Base-by-base conservation (phyloP, 192 early-diverging fungal species). In the Backusella mclennaniae region DNA sequence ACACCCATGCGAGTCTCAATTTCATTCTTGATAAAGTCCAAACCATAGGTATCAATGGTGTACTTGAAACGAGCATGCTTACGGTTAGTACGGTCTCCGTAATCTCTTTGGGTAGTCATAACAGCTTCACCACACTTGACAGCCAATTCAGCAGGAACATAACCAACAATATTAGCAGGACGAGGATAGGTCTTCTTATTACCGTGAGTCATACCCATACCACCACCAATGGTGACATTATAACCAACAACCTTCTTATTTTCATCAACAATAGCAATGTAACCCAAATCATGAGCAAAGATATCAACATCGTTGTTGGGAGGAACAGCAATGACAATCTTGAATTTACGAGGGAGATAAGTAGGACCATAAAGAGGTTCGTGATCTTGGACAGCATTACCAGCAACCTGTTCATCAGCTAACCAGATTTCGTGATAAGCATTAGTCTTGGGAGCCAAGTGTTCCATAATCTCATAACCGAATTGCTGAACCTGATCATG, bases 371-470 rank as follows among this genome's bases (percentile, higher is more conserved):
- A 98, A 66, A 98, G 80, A 70, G 97, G 97, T 86, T 98, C 97
- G 49, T 85, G 80, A 85, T 97, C 93, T 85, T 93, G 91, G 59
- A 91, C 88, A 68, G 95, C 95, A 56, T 82, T 73, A 11, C 92
- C 92, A 44, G 93, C 91, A 39, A 97, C 94, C 29, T 95, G 79
- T 83, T 95, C 93, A 85, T 97, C 93, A 81, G 93, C 95, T 35
- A 98, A 85, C 95, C 96, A 98, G 83, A 98, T 98, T 87, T 98
- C 97, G 85, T 96, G 96, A 88, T 98, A 98, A 35, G 95, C 96
- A 11, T 87, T 89, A 1, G 97, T 96, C 74, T 89, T 84, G 31
- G 97, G 97, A 78, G 93, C 84, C 74, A 98, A 83, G 76, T 97
- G 95, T 33, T 83, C 78, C 66, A 91, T 93, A 79, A 97, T 83